Percentiles rank a stretch among this genome's conserved stretches.
These are phyloP conservation scores for Aspergillus sclerotiicarbonarius DNA, from an alignment of 495 filamentous ascomycete species.

Conservation along the genomic window DNA sequence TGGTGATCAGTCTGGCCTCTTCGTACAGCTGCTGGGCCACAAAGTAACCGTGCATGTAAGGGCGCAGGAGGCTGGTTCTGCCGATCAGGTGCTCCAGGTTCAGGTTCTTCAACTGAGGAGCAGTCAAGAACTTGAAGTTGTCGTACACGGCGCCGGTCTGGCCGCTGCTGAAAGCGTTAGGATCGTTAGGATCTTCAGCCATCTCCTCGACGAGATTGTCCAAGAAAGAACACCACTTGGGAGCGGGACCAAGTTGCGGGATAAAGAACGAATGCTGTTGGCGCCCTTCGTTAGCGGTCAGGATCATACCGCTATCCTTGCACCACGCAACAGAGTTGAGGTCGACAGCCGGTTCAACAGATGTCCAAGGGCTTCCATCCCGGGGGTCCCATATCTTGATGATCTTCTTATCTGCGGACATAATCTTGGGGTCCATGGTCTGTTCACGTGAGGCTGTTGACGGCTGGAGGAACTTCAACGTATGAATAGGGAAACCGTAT, in stretches of 20 bases:
- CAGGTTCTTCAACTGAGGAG: slow-evolving; percentile 74
- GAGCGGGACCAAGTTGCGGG: slow-evolving; percentile 87
- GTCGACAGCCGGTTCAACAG: slow-evolving; percentile 91
- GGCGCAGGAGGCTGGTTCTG: slow-evolving; percentile 78
- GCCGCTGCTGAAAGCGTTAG: slow-evolving; percentile 56
- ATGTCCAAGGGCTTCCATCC: slow-evolving; percentile 84
- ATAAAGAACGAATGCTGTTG: slow-evolving; percentile 96
- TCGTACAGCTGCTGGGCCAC: slow-evolving; percentile 90
- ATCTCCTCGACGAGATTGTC: slow-evolving; percentile 98
- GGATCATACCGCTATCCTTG: slow-evolving; percentile 82
- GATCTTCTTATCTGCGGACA: slow-evolving; percentile 89
- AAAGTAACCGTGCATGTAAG: slow-evolving; percentile 99
- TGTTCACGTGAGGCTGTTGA: slow-evolving; percentile 60
- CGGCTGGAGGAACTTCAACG: slow-evolving; percentile 78
- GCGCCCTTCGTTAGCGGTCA: slow-evolving; percentile 93
- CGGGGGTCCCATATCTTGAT: slow-evolving; percentile 94
- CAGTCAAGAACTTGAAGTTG: slow-evolving; percentile 95
- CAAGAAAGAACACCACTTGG: slow-evolving; percentile 93
- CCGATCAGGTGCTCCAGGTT: slow-evolving; percentile 85
- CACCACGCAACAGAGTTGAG: slow-evolving; percentile 89
- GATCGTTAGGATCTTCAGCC: slow-evolving; percentile 75
- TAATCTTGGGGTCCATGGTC: slow-evolving; percentile 74
- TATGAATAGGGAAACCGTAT: slow-evolving; percentile 91
- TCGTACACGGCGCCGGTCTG: slow-evolving; percentile 79
- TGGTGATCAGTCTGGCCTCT: slow-evolving; percentile 85